Base-by-base conservation (phyloP, 768 basidiomycete species). In the Suillus plorans region DNA sequence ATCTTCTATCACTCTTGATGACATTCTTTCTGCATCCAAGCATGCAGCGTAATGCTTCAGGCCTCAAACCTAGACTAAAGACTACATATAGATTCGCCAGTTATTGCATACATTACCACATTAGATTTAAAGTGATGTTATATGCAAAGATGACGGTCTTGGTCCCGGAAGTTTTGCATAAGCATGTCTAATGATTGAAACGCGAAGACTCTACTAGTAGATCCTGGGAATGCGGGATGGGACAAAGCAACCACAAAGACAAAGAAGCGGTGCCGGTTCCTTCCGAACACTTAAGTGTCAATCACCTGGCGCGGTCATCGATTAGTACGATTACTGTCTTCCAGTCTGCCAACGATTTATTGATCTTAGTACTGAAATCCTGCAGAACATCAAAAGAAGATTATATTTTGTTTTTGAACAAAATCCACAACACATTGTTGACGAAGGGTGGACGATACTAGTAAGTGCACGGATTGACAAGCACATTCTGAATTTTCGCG, bases 1-100 rank as follows among this genome's bases (percentile, higher is more conserved):
- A 64, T 91, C 90, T n/a, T 85, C 85, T 39, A 92, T 95, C 67
- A 81, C 86, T 18, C 72, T 89, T 13, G 86, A 89, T 44, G 94
- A 95, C 73, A 86, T 95, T 64, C 76, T 72, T 63, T 73, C 64
- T 36, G 81, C 80, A 14, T 75, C 70, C 31, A 77, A 58, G 41
- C 55, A 50, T 12, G 39, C 66, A n/a, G 50, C 34, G 22, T 31
- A 22, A 62, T 63, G n/a, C n/a, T n/a, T n/a, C n/a, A n/a, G n/a
- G 59, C 64, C 52, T 12, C 9, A 1, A 10, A n/a, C 44, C 44
- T 47, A 47, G n/a, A 49, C n/a, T 13, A 50, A 8, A 50, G 49
- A 22, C 47, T 28, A 16, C 8, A 28, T 18, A 28, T 22, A 49
- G 12, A 49, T 13, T 6, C 7, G 13, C n/a, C 28, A 9, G 16